A percentile compares a stretch with the other conserved stretches of the same genome.
These are phyloP conservation scores for Kodamaea restingae DNA, from an alignment of 805 yeast genomes.

Conservation along the genomic window DNA sequence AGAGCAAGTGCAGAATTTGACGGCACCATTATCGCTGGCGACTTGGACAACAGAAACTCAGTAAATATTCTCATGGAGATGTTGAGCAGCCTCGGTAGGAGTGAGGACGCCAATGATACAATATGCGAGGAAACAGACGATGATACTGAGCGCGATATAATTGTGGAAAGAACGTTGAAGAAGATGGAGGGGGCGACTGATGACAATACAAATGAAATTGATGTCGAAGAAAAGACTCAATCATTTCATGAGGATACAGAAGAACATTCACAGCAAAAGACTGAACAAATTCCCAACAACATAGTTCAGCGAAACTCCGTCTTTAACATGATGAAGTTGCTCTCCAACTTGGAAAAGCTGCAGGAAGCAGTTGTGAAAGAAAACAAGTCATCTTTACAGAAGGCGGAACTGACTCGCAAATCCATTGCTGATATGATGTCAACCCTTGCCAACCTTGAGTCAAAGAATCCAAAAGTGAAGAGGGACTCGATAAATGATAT, in stretches of 20 bases:
- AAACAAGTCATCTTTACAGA: conserved; percentile 7
- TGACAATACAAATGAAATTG: background rate
- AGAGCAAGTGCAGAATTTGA: background rate
- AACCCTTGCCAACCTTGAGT: conserved; percentile 19
- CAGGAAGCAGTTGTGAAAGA: conserved; percentile 11
- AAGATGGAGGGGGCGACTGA: background rate
- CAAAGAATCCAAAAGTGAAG: conserved; percentile 8
- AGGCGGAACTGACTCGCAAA: conserved; percentile 19
- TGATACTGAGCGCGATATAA: background rate
- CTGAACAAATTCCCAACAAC: conserved; percentile 3
- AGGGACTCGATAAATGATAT: conserved; percentile 22
- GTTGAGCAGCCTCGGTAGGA: conserved; percentile 12
- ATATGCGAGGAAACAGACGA: background rate
- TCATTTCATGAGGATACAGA: too few species aligned
- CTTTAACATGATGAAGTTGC: conserved; percentile 14
- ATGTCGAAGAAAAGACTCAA: background rate
- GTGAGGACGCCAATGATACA: background rate
- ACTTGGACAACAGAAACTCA: conserved; percentile 17
- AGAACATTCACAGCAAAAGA: too few species aligned
- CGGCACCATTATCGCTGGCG: background rate
- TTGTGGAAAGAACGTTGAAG: background rate
- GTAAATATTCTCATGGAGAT: conserved; percentile 28
- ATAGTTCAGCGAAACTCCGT: conserved; percentile 12
- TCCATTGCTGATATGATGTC: conserved; percentile 33
- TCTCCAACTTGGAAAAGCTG: conserved; percentile 13